Evolutionary conservation across 2,329 filamentous ascomycete species (phyloP), one percentile per base, ranked within the genome.

Genomic region (Beauveria asiatica): DNA sequence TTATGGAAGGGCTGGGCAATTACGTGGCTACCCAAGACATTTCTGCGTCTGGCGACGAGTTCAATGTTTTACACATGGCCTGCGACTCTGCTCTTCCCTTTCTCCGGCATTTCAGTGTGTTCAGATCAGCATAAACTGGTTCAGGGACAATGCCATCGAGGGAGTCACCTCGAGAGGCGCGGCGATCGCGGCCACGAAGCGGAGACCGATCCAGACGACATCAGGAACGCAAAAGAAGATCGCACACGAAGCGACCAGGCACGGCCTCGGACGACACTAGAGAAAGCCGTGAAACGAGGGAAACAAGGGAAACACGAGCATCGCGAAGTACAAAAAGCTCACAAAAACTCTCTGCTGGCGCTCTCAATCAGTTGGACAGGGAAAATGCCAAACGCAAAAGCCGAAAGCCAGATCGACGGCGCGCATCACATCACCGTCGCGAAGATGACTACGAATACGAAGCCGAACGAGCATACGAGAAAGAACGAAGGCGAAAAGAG

Each of bases 281-380:
- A 11, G 65, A 66, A 44, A 57, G 42, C 11, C 37, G 65, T 65
- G 19, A 46, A 45, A 42, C 27, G 2, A 39, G 39, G 30, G 67
- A 60, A 27, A 54, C 42, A 6, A 52, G 57, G 4, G 57, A 48
- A 23, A 48, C 46, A n/a, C n/a, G 50, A 30, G 37, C 56, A 25
- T 41, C 62, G 48, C 41, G 55, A 5, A 44, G 48, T 5, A 59
- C 57, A 9, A 45, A 44, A 33, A 60, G 66, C 25, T 65, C 67
- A 5, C 70, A 67, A 42, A 61, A 69, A 5, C 69, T 80, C 27
- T 80, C 78, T 5, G 70, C 74, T 3, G 82, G 84, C 65, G 84
- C 87, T 5, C 73, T 92, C 53, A 86, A 85, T 13, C 83, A 85
- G 67, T 72, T 92, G 51, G 81, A 90, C 66, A 78, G 83, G 54